phyloP scores from a whole-genome alignment of 352 stramenopile species.

The Globisporangium emineosum region DNA sequence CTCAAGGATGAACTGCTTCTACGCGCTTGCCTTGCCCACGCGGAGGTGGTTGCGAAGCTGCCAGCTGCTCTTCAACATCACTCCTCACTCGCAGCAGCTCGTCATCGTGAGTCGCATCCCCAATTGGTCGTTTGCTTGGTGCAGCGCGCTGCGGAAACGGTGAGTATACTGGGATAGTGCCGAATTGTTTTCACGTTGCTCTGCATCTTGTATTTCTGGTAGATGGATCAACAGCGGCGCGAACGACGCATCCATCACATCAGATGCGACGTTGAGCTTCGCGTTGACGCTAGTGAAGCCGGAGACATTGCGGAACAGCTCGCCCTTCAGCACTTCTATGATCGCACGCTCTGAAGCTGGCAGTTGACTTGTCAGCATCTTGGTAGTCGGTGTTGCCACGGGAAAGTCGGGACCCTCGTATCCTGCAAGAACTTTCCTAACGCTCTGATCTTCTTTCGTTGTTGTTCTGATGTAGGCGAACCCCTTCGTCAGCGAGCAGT shows the following conservation, averaged over 20 bases:
- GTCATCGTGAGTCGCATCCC: background rate
- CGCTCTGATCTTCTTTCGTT: conserved; percentile 19
- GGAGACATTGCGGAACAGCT: background rate
- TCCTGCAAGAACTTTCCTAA: conserved; percentile 18
- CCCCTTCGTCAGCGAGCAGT: conserved; percentile 18
- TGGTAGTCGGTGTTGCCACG: background rate
- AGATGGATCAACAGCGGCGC: background rate
- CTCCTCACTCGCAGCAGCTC: background rate
- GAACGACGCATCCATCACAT: background rate
- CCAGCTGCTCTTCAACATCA: background rate
- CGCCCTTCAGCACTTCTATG: background rate
- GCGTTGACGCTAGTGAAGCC: background rate
- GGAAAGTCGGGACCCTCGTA: conserved; percentile 16
- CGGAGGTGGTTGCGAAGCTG: background rate
- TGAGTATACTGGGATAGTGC: background rate
- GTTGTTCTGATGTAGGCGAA: conserved; percentile 27
- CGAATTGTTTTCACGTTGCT: background rate
- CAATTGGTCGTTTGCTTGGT: background rate
- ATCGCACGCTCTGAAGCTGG: background rate
- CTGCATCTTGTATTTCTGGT: background rate
- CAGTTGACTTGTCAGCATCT: background rate
- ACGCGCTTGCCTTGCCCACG: background rate
- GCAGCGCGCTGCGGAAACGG: background rate
- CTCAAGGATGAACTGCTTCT: conserved; percentile 1
- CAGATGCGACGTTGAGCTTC: background rate